phyloP scores from a whole-genome alignment of 345 rosid species.

The Rhodamnia argentea region DNA sequence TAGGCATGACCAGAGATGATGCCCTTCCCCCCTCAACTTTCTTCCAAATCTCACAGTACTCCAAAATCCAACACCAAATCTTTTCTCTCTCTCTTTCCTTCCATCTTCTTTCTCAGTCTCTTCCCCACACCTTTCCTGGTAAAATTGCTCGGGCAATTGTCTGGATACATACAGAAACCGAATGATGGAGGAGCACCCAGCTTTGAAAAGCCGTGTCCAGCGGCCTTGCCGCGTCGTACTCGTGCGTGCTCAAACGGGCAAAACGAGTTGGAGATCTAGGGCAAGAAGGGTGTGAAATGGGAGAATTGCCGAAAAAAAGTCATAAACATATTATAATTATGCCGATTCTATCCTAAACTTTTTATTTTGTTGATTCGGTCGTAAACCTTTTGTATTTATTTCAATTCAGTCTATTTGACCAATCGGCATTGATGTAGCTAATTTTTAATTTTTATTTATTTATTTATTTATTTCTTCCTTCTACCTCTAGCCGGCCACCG shows the following conservation, averaged over 20 bases:
- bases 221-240: neutral
- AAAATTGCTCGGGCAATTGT: neutral
- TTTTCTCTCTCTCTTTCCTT: neutral
- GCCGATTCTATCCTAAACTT: no score
- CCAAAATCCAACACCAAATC: neutral
- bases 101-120: neutral
- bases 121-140: neutral
- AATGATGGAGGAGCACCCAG: neutral
- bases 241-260: neutral
- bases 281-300: neutral
- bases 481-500: no score
- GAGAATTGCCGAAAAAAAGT: no score
- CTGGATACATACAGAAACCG: neutral
- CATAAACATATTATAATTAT: no score
- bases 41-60: neutral
- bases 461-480: no score
- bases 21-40: neutral
- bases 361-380: no score
- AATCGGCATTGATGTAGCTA: no score
- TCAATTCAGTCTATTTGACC: no score
- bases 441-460: no score
- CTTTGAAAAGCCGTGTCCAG: neutral
- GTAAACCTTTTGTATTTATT: no score
- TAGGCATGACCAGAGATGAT: neutral
- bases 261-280: neutral